Evolutionary conservation across 164 flowering plant species (phyloP), one percentile per base, ranked within the genome.

Genomic region (Umbellularia californica): DNA sequence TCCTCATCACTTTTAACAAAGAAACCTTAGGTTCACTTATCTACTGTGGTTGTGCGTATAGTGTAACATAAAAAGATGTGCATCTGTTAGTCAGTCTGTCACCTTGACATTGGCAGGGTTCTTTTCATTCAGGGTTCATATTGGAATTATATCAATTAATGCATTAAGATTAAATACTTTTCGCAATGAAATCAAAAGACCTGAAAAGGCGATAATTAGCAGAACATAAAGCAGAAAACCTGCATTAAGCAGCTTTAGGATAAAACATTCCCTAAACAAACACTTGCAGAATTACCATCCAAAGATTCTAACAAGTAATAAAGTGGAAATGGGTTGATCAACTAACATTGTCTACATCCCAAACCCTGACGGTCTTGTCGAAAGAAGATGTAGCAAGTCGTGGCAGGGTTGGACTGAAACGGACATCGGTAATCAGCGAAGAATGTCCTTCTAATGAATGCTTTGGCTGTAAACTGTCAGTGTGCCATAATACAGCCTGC

Each of bases 261-360:
- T 11, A 22, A 17, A 30, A 14, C 25, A 14, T 67, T 68, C 19
- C 35, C 30, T n/a, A 65, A 65, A n/a, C 5, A 65, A 65, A 27
- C 25, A 65, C 33, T 23, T 65, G 68, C 10, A 65, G 25, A 65
- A 23, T 27, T 65, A 65, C 27, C 9, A 23, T 23, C 10, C 13
- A 69, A 69, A 41, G 12, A 25, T 33, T 33, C 7, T 19, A 19
- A 68, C 7, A 5, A 33, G 15, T 23, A 68, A 15, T 55, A 15
- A 55, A 55, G 60, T 19, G 35, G 23, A 47, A 50, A 47, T 20
- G 9, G 70, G 25, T 27, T 3, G 52, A 58, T 50, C 3, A 12
- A 80, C 93, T 84, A 55, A 90, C 97, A 79, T 90, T 89, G 50
- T 92, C 94, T 77, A 83, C 87, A 79, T 89, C 90, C 97, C 97